Base-by-base conservation (phyloP, 371 early-diverging fungal genomes). In the Umbelopsis sp. region DNA sequence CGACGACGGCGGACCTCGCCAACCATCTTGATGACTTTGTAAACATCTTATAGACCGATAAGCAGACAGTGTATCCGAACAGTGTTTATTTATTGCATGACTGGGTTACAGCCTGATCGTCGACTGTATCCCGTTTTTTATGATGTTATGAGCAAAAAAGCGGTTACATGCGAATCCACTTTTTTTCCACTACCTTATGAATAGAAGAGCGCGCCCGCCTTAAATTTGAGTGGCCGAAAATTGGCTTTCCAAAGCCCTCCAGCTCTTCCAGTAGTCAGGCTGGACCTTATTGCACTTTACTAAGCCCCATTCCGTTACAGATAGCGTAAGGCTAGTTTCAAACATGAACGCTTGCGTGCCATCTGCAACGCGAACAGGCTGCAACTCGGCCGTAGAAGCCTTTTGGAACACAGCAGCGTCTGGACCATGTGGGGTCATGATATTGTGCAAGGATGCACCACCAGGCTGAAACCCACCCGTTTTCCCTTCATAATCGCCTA, bases 321-420 rank as follows among this genome's bases (percentile, higher is more conserved):
- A 88, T 29, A 98, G 79, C 85, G 93, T 91, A 74, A 92, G 82
- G 65, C 85, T 86, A 1, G 92, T 87, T 77, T 98, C 98, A 75
- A 98, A 98, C 98, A 98, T 98, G 78, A 98, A 98, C 0, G 98
- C 91, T 83, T 93, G 89, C 5, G 95, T 93, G 63, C 81, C 83
- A 45, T 93, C 89, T 20, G 92, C 91, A 44, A 97, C 90, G 66
- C 94, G 90, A 38, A 86, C 85, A 12, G 97, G 96, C 66, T 83
- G 79, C 29, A 94, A 79, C 44, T 92, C 89, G 41, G 90, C 93
- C 4, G 78, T 86, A 44, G 87, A 85, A 22, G 93, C 98, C 35
- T 79, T 85, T 52, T 88, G 86, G 72, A 96, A 95, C 0, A 96
- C 94, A 14, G 86, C 83, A 5, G 91, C 87, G 74, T 97, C 97